phyloP scores from a whole-genome alignment of 1,139 yeast genomes.

The Candida mesenterica region DNA sequence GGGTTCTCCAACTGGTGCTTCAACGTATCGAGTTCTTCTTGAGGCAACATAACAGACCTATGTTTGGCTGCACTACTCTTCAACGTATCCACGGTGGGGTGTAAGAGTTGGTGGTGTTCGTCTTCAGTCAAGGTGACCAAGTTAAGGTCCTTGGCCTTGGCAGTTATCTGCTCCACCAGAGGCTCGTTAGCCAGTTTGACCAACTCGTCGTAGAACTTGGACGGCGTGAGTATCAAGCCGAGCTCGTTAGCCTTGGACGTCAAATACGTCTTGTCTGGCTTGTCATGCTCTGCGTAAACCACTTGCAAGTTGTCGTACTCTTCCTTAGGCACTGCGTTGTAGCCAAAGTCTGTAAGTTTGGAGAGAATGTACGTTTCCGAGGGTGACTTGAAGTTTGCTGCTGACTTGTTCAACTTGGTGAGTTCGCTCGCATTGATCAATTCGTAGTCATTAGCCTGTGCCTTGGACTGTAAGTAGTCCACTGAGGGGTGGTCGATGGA shows the following conservation, averaged over 20 bases:
- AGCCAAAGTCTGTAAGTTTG: slow-evolving; percentile 22
- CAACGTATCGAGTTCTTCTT: slow-evolving; percentile 4
- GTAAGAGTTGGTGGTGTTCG: slow-evolving; percentile 3
- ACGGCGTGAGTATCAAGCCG: slow-evolving; percentile 32
- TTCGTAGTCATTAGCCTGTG: slow-evolving; percentile 17
- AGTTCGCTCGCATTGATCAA: slow-evolving; percentile 21
- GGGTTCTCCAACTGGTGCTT: slow-evolving; percentile 29
- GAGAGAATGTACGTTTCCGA: slow-evolving; percentile 27
- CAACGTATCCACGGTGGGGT: slow-evolving; percentile 9
- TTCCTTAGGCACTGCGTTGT: slow-evolving; percentile 25
- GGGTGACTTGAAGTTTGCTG: slow-evolving; percentile 21
- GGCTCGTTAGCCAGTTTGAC: slow-evolving; percentile 26
- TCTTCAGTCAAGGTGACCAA: slow-evolving; percentile 4
- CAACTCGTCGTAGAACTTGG: slow-evolving; percentile 30
- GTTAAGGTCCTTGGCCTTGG: slow-evolving; percentile 13
- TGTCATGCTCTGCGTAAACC: slow-evolving; percentile 29
- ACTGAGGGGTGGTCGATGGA: slow-evolving; percentile 18
- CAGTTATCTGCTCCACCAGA: slow-evolving; percentile 16
- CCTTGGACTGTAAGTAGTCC: slow-evolving; percentile 19
- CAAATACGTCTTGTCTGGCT: slow-evolving; percentile 25
- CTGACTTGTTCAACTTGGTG: slow-evolving; percentile 17
- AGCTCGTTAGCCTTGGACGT: slow-evolving; percentile 26
- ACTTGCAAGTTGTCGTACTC: slow-evolving; percentile 23
- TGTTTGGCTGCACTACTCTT: slow-evolving; percentile 2
- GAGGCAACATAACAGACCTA: slow-evolving; percentile 7